Evolutionary conservation across 2,329 filamentous ascomycete species (phyloP), one percentile per base, ranked within the genome.

Genomic region (Talaromyces islandicus): DNA sequence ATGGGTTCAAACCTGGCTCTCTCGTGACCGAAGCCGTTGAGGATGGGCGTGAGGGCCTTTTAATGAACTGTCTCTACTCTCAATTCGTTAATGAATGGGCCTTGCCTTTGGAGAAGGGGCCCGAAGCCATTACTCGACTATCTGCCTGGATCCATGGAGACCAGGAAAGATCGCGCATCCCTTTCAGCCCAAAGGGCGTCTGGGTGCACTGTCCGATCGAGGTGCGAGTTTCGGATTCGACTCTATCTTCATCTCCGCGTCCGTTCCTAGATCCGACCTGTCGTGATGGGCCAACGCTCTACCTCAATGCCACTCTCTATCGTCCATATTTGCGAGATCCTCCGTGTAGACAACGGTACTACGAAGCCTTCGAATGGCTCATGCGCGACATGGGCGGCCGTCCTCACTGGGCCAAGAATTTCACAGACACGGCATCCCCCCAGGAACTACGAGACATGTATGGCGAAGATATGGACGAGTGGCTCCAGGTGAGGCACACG

Each of bases 81-180:
- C 94, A 99, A 71, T 96, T 91, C 68, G 94, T 99, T 65, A 97
- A 99, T 73, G 94, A 99, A 73, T 99, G 94, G 94, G 93, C 93
- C 0, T 83, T 99, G 7, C 93, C 94, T 1, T 81, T 99, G 0
- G 80, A 86, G 64, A 88, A 89, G 66, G 94, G 94, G 0, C 93
- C 93, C 14, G 92, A 97, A 75, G 92, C 91, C 7, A 85, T 99
- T 50, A 83, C 80, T 32, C 86, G 94, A 10, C 82, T 99, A 12
- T 90, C 88, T 43, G 88, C 90, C 54, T 99, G 94, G 94, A 81
- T 99, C 57, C 88, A 90, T 56, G 83, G 85, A 19, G 89, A 94
- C 67, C 77, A 82, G 65, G 87, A 88, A 72, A 82, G 85, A 7
- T 87, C 88, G 64, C 79, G 81, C 48, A 94, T 96, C 64, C 92